Base-by-base conservation (phyloP, 1,284 basidiomycete species). In the Exobasidium cylindrosporum region DNA sequence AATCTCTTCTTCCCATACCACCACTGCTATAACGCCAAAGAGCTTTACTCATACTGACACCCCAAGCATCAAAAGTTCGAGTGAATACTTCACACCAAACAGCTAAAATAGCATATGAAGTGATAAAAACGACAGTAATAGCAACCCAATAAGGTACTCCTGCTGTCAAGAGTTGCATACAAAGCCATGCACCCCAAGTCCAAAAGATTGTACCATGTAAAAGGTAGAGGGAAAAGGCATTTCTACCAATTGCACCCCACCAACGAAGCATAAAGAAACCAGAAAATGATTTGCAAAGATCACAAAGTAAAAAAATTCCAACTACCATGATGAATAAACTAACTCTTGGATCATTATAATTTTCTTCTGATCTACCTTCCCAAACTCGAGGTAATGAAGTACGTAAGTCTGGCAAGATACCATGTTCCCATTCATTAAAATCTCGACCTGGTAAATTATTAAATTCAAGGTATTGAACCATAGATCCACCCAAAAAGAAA, bases 101-200 rank as follows among this genome's bases (percentile, higher is more conserved):
- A 29, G 66, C 57, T 26, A 74, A 64, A 45, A 69, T 5, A 10
- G 45, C 60, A 57, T 75, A 75, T 29, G 64, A 70, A 1, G 70
- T 73, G 29, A 69, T n/a, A 32, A 75, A 69, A 26, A 69, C 68
- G 23, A 75, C 57, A 52, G 71, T 46, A 45, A 72, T 72, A 17
- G 72, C 65, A 14, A 63, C 70, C 73, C 73, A 75, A 63, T 75
- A 75, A 1, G 72, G 72, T 21, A 57, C 66, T 30, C 67, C 69
- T 1, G 52, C 62, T 0, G 64, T 58, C n/a, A 75, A 65, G 61
- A 75, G 31, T n/a, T 54, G 60, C n/a, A 75, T 46, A 44, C 65
- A 69, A 53, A 72, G 52, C 72, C 72, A 73, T 1, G 71, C 70
- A 2, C 69, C 65, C 72, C 72, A 74, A 0, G 67, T 66, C 73